Evolutionary conservation across 108 stramenopile genomes (phyloP).

Genomic region (Nitzschia sp.): DNA sequence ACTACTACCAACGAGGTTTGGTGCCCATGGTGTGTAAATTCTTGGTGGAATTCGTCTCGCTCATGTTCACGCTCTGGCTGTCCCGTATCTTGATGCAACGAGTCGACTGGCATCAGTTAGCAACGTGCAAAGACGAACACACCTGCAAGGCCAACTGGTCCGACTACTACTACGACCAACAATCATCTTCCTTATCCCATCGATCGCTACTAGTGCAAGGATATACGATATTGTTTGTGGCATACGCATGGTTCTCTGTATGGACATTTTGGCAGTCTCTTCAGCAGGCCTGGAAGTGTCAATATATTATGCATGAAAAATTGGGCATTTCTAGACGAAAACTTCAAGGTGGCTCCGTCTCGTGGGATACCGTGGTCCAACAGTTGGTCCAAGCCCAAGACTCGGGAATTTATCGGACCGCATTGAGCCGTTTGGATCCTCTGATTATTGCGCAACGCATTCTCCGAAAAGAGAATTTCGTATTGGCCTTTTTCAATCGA

Average conservation of each 20-base stretch:
- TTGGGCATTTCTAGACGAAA: slow-evolving; percentile 67
- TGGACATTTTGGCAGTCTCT: slow-evolving; percentile 56
- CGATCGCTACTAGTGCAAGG: slow-evolving; percentile 37
- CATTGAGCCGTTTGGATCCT: slow-evolving; percentile 46
- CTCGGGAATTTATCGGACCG: slow-evolving; percentile 58
- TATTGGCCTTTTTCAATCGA: slow-evolving; percentile 92
- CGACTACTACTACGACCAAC: slow-evolving; percentile 31
- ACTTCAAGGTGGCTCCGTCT: slow-evolving; percentile 76
- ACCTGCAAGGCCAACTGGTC: slow-evolving; percentile 63
- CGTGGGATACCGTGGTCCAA: slow-evolving; percentile 80
- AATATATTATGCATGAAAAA: slow-evolving; percentile 67
- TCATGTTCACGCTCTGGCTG: slow-evolving; percentile 89
- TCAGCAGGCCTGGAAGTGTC: slow-evolving; percentile 55
- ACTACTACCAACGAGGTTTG: slow-evolving; percentile 91
- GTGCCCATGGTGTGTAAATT: slow-evolving; percentile 82
- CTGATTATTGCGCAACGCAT: slow-evolving; percentile 85
- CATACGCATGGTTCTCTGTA: slow-evolving; percentile 51
- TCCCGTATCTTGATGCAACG: slow-evolving; percentile 84
- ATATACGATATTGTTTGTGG: slow-evolving; percentile 63
- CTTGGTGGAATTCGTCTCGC: slow-evolving; percentile 74
- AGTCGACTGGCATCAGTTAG: slow-evolving; percentile 84
- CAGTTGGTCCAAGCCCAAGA: slow-evolving; percentile 63
- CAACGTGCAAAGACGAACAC: slow-evolving; percentile 81
- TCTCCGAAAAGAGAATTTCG: slow-evolving; percentile 94
- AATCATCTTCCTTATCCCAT: slow-evolving; percentile 14